Conservation (phyloP, 2,329 filamentous ascomycete genomes). For the Paraconiothyrium sp. region DNA sequence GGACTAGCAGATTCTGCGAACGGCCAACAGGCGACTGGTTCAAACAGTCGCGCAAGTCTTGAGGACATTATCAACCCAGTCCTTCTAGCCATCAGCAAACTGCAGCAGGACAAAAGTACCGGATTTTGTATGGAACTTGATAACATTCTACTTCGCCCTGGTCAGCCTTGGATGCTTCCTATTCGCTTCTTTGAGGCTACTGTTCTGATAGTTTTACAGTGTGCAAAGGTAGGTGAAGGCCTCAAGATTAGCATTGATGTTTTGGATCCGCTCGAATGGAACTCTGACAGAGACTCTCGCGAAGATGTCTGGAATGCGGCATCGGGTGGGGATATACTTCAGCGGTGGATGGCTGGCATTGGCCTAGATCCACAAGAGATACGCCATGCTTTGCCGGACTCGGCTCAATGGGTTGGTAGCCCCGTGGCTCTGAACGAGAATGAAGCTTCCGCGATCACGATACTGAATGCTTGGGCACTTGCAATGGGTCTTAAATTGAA, state of each 20-base stretch:
- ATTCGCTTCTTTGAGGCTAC: slow-evolving; percentile 2
- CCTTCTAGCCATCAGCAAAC: slow-evolving; percentile 18
- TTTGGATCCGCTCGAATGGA: slow-evolving; percentile 22
- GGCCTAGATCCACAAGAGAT: neutral
- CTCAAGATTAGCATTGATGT: slow-evolving; percentile 16
- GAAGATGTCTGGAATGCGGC: neutral
- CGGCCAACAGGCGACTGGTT: neutral
- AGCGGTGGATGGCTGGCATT: neutral
- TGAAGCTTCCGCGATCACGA: slow-evolving; percentile 12
- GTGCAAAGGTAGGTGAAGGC: neutral
- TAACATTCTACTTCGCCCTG: slow-evolving; percentile 8
- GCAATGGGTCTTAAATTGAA: slow-evolving; percentile 27
- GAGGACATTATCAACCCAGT: slow-evolving; percentile 19
- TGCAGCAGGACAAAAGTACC: slow-evolving; percentile 10
- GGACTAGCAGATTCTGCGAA: neutral
- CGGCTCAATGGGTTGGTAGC: slow-evolving; percentile 16
- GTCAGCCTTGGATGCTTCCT: slow-evolving; percentile 18
- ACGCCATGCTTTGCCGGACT: neutral
- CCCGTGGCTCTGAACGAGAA: slow-evolving; percentile 9
- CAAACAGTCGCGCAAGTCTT: neutral
- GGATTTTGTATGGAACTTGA: slow-evolving; percentile 20
- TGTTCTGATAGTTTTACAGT: slow-evolving; percentile 13
- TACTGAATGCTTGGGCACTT: slow-evolving; percentile 32
- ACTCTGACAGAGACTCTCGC: slow-evolving; percentile 3
- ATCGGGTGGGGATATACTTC: slow-evolving; percentile 14